A percentile compares a stretch with the other conserved stretches of the same genome.
Evolutionary conservation across 2,329 filamentous ascomycete genomes (phyloP).

Genomic region (Aspergillus hiratsukae): DNA sequence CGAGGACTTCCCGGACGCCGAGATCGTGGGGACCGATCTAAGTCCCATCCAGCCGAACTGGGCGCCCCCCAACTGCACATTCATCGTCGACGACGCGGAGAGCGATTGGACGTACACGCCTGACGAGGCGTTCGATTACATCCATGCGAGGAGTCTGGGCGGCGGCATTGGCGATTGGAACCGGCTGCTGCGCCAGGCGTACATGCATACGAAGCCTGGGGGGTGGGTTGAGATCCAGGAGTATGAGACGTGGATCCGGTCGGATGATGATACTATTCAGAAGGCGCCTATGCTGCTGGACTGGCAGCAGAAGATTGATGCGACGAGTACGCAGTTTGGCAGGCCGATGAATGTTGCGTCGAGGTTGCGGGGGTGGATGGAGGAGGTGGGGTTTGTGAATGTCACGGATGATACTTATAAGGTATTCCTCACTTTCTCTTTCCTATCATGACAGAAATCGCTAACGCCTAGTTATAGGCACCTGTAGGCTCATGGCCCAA

Average conservation of each 20-base stretch:
- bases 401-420: constrained; percentile 33
- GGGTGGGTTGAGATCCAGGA: constrained; percentile 37
- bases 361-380: constrained; percentile 23
- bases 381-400: constrained; percentile 29
- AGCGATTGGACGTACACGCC: constrained; percentile 38
- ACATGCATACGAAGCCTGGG: constrained; percentile 29
- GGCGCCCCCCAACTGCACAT: constrained; percentile 49
- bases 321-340: constrained; percentile 30
- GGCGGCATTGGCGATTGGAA: constrained; percentile 36
- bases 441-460: not conserved
- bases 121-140: constrained; percentile 36
- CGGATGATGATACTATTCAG: constrained; percentile 30
- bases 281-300: constrained; percentile 20
- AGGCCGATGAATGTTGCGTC: constrained; percentile 33
- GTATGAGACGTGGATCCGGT: constrained; percentile 24
- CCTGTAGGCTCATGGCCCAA: constrained; percentile 34
- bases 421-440: constrained; percentile 13
- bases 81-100: constrained; percentile 45
- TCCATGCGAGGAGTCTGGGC: constrained; percentile 34
- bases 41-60: constrained; percentile 34
- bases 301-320: constrained; percentile 28
- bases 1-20: constrained; percentile 31
- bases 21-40: constrained; percentile 34
- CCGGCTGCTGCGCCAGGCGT: constrained; percentile 27
- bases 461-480: constrained; percentile 19